Base-by-base conservation (phyloP, 164 flowering plant species). In the Chimonanthus praecox region DNA sequence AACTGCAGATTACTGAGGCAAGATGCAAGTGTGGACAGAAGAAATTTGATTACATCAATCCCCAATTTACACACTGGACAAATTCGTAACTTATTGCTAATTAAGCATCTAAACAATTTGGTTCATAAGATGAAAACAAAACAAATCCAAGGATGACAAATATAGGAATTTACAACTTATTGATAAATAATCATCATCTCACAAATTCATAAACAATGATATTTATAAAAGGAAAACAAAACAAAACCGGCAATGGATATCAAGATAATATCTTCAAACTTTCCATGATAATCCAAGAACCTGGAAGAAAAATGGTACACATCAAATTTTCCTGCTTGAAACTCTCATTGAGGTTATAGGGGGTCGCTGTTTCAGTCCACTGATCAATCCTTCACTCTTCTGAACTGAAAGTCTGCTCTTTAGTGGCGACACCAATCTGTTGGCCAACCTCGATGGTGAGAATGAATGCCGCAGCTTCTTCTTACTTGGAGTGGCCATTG, bases 371-470 rank as follows among this genome's bases (percentile, higher is more conserved):
- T 87, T 91, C 77, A 86, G 71, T 47, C 92, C 91, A 62, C 83
- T 82, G 77, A 82, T 68, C 43, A 71, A 7, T 45, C 76, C 83
- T 64, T 76, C 73, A 75, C 75, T 74, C 83, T 73, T 85, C 49
- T 76, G 83, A 51, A 78, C 80, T 15, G 74, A 65, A 61, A 73
- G 83, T 68, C 84, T 85, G 72, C 82, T 87, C 78, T 85, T 92
- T 83, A 89, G 72, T 67, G 94, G 93, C 15, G 97, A 92, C 50
- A 81, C 87, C 72, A 91, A 75, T 74, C 87, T 83, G 73, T 63
- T 85, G n/a, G 87, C 90, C 79, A 88, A 61, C 72, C 83, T 86
- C 44, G 90, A 78, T 4, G 97, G 97, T 10, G 97, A 91, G 69
- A 92, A 85, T 16, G 97, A 90, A 7, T 88, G 76, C 15, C 90